Evolutionary conservation across 345 rosid species (phyloP).

Genomic region (Capsella bursapastoris): DNA sequence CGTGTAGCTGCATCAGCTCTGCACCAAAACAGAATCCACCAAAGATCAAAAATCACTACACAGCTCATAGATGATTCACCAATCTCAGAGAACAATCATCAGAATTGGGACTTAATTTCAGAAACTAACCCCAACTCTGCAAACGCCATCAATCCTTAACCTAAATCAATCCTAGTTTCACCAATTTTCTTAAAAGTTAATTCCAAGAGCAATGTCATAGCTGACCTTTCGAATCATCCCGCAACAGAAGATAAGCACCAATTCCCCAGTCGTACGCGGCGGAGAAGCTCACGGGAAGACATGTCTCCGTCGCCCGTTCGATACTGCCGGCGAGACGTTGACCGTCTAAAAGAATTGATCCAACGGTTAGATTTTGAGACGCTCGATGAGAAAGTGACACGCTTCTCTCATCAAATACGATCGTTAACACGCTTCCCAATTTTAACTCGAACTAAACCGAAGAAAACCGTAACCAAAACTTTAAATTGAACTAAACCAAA

Average conservation of each 20-base stretch:
- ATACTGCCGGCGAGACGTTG: background rate
- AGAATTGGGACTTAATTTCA: too few species aligned
- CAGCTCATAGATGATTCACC: background rate
- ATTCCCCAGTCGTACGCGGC: background rate
- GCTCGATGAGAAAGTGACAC: background rate
- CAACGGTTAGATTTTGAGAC: slow-evolving; percentile 17
- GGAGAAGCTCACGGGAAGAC: background rate
- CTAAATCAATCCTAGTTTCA: background rate
- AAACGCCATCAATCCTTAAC: background rate
- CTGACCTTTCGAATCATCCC: slow-evolving; percentile 22
- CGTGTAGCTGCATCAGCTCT: background rate
- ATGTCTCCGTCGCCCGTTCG: background rate
- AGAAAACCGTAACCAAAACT: background rate
- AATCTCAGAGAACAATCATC: background rate
- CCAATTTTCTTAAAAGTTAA: background rate
- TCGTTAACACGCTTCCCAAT: too few species aligned
- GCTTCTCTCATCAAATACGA: background rate
- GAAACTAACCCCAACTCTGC: background rate
- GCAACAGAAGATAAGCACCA: slow-evolving; percentile 14
- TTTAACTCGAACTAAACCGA: background rate
- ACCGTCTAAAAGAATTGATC: slow-evolving; percentile 13
- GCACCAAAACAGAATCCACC: background rate
- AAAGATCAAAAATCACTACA: background rate
- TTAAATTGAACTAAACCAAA: background rate
- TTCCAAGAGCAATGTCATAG: background rate